Evolutionary conservation across 352 stramenopile species (phyloP).

Genomic region (Peronospora belbahrii): DNA sequence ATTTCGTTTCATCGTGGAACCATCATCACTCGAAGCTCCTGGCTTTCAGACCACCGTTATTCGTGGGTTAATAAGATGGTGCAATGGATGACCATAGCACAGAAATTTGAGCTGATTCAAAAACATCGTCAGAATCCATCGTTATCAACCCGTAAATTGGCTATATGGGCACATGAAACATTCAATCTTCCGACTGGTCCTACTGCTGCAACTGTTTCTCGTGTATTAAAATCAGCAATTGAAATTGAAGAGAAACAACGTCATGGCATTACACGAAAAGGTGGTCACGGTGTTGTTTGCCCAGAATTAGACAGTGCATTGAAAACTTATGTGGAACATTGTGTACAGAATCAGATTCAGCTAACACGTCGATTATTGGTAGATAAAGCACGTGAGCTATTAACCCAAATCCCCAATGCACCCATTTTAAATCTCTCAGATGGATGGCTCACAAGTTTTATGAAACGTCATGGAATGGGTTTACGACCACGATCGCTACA

Average conservation of each 20-base stretch:
- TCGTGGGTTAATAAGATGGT: constrained; percentile 26
- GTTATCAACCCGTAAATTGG: constrained; percentile 18
- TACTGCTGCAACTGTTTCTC: constrained; percentile 18
- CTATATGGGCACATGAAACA: constrained; percentile 19
- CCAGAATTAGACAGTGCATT: constrained; percentile 18
- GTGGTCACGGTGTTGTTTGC: constrained; percentile 20
- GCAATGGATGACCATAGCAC: constrained; percentile 27
- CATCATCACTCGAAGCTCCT: too few species aligned
- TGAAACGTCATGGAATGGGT: constrained; percentile 22
- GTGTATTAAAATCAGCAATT: constrained; percentile 18
- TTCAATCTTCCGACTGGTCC: constrained; percentile 21
- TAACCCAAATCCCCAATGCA: constrained; percentile 13
- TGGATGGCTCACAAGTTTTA: constrained; percentile 29
- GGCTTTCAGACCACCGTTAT: constrained; percentile 15
- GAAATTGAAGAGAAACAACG: constrained; percentile 27
- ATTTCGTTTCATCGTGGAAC: too few species aligned
- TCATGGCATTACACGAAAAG: constrained; percentile 19
- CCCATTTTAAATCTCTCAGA: constrained; percentile 21
- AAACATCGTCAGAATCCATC: constrained; percentile 23
- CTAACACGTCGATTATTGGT: constrained; percentile 17
- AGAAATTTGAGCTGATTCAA: constrained; percentile 30
- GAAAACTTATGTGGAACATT: constrained; percentile 17
- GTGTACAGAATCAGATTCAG: constrained; percentile 11
- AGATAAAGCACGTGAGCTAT: constrained; percentile 19
- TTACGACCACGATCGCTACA: constrained; percentile 18